Conservation (phyloP, 495 filamentous ascomycete genomes). For the Penicillium lagena region DNA sequence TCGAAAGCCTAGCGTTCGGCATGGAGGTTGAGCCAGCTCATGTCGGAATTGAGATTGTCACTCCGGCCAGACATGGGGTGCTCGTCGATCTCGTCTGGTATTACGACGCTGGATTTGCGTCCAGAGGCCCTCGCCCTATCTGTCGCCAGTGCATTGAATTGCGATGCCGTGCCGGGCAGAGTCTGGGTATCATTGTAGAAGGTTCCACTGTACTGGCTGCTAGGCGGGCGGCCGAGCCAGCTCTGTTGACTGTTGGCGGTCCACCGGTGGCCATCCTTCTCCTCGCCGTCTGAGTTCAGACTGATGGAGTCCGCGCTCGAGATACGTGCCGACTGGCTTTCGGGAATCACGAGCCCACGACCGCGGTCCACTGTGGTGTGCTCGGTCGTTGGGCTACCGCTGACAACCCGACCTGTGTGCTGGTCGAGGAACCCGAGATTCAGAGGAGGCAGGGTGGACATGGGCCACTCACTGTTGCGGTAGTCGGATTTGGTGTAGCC, state of each 20-base stretch:
- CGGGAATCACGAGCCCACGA: conserved; percentile 36
- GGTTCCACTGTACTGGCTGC: conserved; percentile 57
- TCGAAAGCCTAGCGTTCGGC: conserved; percentile 20
- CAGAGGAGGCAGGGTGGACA: conserved; percentile 24
- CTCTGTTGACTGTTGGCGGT: conserved; percentile 34
- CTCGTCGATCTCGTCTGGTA: conserved; percentile 36
- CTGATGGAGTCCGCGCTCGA: conserved; percentile 54
- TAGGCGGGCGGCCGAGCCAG: conserved; percentile 45
- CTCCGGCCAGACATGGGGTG: conserved; percentile 24
- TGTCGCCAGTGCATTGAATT: conserved; percentile 1
- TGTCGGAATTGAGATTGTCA: conserved; percentile 46
- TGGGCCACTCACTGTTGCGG: conserved; percentile 35
- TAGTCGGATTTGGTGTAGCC: conserved; percentile 28
- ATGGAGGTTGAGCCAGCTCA: conserved; percentile 71
- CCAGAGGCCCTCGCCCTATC: conserved; percentile 16
- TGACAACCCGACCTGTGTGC: conserved; percentile 49
- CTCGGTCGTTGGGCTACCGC: conserved; percentile 62
- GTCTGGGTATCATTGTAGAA: conserved; percentile 35
- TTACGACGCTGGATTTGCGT: conserved; percentile 29
- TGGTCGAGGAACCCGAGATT: conserved; percentile 33
- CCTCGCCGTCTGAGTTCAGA: conserved; percentile 45
- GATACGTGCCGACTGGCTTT: conserved; percentile 58
- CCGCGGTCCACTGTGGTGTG: conserved; percentile 33
- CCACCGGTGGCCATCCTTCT: conserved; percentile 43
- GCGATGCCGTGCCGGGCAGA: conserved; percentile 14